phyloP scores from a whole-genome alignment of 1,284 basidiomycete species.

The Ceratobasidium sp. region DNA sequence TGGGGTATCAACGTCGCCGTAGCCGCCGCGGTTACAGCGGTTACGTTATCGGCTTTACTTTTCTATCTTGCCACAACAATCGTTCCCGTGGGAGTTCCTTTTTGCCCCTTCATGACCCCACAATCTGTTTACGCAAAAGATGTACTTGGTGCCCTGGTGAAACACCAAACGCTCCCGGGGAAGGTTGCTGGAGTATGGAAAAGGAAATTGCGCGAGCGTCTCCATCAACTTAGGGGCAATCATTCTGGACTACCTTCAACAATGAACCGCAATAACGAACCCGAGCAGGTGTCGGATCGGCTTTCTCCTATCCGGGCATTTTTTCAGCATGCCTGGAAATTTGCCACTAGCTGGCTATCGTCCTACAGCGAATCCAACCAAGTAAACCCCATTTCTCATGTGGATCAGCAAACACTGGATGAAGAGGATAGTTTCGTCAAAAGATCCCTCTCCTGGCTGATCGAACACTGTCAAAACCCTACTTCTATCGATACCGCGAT shows the following conservation, averaged over 20 bases:
- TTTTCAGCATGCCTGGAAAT: no score
- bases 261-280: no score
- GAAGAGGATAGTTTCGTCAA: not conserved
- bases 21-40: conserved; percentile 1
- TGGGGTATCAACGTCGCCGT: conserved; percentile 27
- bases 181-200: no score
- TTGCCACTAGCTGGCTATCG: no score
- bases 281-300: no score
- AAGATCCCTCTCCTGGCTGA: conserved; percentile 8
- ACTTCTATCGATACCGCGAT: conserved; percentile 19
- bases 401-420: not conserved
- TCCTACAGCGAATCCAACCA: no score
- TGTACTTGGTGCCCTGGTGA: not conserved
- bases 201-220: no score
- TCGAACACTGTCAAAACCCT: not conserved
- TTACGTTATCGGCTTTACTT: not conserved
- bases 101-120: conserved; percentile 15
- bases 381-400: no score
- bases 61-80: conserved; percentile 16
- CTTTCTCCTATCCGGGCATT: no score
- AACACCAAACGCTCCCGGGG: not conserved
- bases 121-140: not conserved
- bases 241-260: no score
- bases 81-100: not conserved
- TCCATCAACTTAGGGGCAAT: no score